Evolutionary conservation across 2,329 filamentous ascomycete genomes (phyloP).

Genomic region (Alternaria alternata): DNA sequence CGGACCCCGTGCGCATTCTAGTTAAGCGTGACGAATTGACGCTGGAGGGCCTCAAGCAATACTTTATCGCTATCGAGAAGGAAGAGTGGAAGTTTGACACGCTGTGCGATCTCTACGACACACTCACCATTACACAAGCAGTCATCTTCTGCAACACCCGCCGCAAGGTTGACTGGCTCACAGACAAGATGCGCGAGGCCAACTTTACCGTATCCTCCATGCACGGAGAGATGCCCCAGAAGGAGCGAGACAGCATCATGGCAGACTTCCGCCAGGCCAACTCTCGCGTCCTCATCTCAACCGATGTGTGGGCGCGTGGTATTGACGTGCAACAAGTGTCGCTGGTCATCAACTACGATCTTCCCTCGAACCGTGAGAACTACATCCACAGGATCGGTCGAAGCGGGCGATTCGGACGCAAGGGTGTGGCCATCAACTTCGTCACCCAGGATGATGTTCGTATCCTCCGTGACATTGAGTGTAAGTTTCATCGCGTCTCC

Average conservation of each 20-base stretch:
- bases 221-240: slow-evolving; percentile 99
- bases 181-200: slow-evolving; percentile 98
- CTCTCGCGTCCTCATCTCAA: slow-evolving; percentile 94
- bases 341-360: slow-evolving; percentile 98
- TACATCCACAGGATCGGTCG: slow-evolving; percentile 99
- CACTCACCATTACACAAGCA: slow-evolving; percentile 96
- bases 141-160: slow-evolving; percentile 99
- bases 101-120: slow-evolving; percentile 97
- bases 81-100: slow-evolving; percentile 99
- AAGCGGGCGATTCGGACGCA: slow-evolving; percentile 93
- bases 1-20: slow-evolving; percentile 91
- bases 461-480: slow-evolving; percentile 95
- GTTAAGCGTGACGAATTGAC: slow-evolving; percentile 99
- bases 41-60: slow-evolving; percentile 96
- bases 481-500: slow-evolving; percentile 59
- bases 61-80: slow-evolving; percentile 99
- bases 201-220: slow-evolving; percentile 99
- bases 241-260: slow-evolving; percentile 98
- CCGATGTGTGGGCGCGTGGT: slow-evolving; percentile 96
- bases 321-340: slow-evolving; percentile 99
- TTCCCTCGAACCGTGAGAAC: slow-evolving; percentile 98
- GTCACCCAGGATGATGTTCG: slow-evolving; percentile 98
- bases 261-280: slow-evolving; percentile 98
- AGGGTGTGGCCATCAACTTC: slow-evolving; percentile 99
- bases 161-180: slow-evolving; percentile 98